Base-by-base conservation (phyloP, 805 yeast species). In the Metahyphopichia silvanorum region DNA sequence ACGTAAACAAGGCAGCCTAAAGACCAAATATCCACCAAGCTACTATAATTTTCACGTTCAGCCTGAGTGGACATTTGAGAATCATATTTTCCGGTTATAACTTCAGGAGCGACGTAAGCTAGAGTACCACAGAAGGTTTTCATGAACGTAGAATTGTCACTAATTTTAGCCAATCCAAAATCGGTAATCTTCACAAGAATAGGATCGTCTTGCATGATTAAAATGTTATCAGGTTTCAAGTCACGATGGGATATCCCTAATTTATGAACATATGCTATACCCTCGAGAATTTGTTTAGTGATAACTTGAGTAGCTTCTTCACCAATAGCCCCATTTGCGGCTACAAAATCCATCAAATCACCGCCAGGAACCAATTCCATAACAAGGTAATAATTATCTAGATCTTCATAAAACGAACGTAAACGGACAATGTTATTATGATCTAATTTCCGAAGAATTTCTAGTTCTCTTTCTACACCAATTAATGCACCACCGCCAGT, bases 281-380 rank as follows among this genome's bases (percentile, higher is more conserved):
- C 97, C 38, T 78, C 76, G 25, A 93, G 60, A 2, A 91, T 80
- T 57, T 93, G 98, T 43, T 77, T 76, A 2, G 94, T 74, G 16
- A 93, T 86, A 39, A 86, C 96, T 44, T 84, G 80, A 6, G 89
- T 85, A 3, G 95, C 93, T 29, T 79, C 88, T 57, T 93, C 98
- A 10, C 91, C 91, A 13, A 93, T 84, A 2, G 91, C 77, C 2
- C 97, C 97, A 57, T 86, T 83, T 2, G 88, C 86, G 1, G 94
- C 91, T 2, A 91, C 94, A 60, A 86, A 89, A 63, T 93, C 98
- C 98, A 93, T 93, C 32, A 93, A 66, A 57, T 93, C 99, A 16
- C 98, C 99, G 11, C 97, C 97, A 2, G 94, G 82, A 17, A 93
- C 94, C 48, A 81, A 85, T 52, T 93, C 98, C 97, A 93, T 91